Base-by-base conservation (phyloP, 2,329 filamentous ascomycete species). In the Leptodontidium sp. region DNA sequence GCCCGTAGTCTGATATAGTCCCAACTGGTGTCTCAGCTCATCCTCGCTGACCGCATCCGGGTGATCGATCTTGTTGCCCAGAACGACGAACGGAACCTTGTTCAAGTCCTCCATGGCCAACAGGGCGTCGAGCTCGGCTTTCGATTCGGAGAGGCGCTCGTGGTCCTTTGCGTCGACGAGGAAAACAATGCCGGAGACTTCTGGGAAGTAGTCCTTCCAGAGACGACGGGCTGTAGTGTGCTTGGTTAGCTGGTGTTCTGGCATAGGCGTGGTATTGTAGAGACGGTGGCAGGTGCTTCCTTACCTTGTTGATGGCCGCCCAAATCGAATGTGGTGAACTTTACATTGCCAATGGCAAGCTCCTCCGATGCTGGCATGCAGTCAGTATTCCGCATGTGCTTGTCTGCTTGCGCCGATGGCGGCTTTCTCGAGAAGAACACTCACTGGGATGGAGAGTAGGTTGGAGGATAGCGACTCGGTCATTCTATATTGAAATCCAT, bases 11-110 rank as follows among this genome's bases (percentile, higher is more conserved):
- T 98, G 95, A 84, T 97, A 98, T 78, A 99, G 84, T 72, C 96
- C 96, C 68, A 99, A 86, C 81, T 94, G 92, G 80, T 95, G 91
- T 81, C 96, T 89, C 79, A 98, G 88, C 84, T 98, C 93, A 77
- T 98, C 95, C 87, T 99, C 96, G 74, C 92, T 95, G 65, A 98
- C 91, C 72, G 96, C 96, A 76, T 97, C 92, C 65, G 94, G 94
- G 85, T 98, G 94, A 82, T 99, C 96, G 81, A 99, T 99, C 90
- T 99, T 99, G 90, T 99, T 99, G 77, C 96, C 96, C 72, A 99
- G 89, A 76, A 99, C 90, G 71, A 98, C 89, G 82, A 98, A 98
- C 65, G 96, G 96, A 9, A 97, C 96, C 86, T 97, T 98, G 80
- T 89, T 85, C 49, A 99, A 89, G 80, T 98, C 95, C 84, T 99